Conservation (phyloP, 495 filamentous ascomycete species). For the Hypoxylon fragiforme region DNA sequence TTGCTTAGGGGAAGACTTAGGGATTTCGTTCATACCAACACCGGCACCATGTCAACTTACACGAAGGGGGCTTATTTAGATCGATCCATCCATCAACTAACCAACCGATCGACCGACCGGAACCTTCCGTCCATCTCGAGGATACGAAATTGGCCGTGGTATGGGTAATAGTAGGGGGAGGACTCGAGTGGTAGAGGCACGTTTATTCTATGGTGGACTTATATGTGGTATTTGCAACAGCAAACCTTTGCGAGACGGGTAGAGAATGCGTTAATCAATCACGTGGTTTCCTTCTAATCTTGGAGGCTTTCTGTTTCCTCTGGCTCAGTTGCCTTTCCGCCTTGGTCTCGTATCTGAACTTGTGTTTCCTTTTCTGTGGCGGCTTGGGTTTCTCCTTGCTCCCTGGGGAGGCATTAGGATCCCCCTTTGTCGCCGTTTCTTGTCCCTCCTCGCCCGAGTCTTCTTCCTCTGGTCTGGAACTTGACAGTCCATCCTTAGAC, state of each 20-base stretch:
- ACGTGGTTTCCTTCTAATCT: slow-evolving; percentile 50
- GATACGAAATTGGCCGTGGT: slow-evolving; percentile 11
- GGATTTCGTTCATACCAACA: slow-evolving; percentile 21
- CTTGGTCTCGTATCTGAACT: slow-evolving; percentile 91
- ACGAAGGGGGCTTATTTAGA: slow-evolving; percentile 11
- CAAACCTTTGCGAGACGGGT: slow-evolving; percentile 25
- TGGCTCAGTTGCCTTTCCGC: slow-evolving; percentile 66
- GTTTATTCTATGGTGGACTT: slow-evolving; percentile 28
- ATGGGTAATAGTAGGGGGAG: slow-evolving; percentile 13
- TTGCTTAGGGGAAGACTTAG: slow-evolving; percentile 13
- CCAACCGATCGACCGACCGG: slow-evolving; percentile 21
- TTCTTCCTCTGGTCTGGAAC: slow-evolving; percentile 45
- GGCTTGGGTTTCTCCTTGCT: slow-evolving; percentile 41
- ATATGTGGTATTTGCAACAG: slow-evolving; percentile 30
- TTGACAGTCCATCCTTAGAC: slow-evolving; percentile 69
- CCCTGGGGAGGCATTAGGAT: slow-evolving; percentile 36
- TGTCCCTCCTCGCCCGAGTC: slow-evolving; percentile 51
- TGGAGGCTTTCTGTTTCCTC: slow-evolving; percentile 64
- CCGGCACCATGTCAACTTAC: slow-evolving; percentile 24
- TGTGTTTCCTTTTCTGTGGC: slow-evolving; percentile 80
- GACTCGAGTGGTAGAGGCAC: slow-evolving; percentile 22
- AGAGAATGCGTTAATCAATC: slow-evolving; percentile 34
- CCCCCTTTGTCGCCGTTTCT: slow-evolving; percentile 37
- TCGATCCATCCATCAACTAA: too few species aligned
- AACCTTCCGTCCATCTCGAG: slow-evolving; percentile 1